Evolutionary conservation across 2,329 filamentous ascomycete genomes (phyloP).

Genomic region (Fusarium bactridioides): DNA sequence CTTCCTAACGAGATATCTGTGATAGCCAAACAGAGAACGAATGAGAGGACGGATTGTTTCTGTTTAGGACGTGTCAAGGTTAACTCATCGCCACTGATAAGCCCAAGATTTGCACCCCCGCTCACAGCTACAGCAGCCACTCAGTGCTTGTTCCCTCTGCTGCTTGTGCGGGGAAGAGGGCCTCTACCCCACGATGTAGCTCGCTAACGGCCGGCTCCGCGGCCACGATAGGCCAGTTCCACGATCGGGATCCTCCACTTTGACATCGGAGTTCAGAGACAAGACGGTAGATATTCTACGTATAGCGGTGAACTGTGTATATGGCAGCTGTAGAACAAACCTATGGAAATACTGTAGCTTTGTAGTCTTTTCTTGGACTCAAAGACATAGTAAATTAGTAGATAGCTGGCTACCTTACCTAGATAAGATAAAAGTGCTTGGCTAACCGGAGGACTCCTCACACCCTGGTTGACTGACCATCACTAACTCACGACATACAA

Average conservation of each 20-base stretch:
- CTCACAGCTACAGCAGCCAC: background rate
- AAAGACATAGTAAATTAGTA: background rate
- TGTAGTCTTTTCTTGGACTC: background rate
- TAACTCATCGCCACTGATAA: conserved; percentile 39
- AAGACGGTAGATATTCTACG: background rate
- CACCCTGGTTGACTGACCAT: background rate
- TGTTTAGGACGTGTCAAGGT: conserved; percentile 18
- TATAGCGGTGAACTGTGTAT: background rate
- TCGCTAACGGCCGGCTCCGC: conserved; percentile 46
- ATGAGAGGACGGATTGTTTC: conserved; percentile 11
- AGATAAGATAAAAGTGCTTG: background rate
- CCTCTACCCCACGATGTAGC: conserved; percentile 34
- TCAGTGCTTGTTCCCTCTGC: background rate
- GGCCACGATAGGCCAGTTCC: conserved; percentile 32
- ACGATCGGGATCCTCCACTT: conserved; percentile 44
- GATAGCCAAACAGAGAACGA: conserved; percentile 25
- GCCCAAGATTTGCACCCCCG: conserved; percentile 33
- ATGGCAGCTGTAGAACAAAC: background rate
- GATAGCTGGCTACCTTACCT: too few relatives aligned
- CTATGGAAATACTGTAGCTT: background rate
- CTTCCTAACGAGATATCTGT: conserved; percentile 19
- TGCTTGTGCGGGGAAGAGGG: conserved; percentile 32
- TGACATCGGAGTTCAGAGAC: conserved; percentile 27
- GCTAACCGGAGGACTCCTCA: background rate
- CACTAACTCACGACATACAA: background rate